Base-by-base conservation (phyloP, 257 asterid genomes). In the Verbascum thapsus region DNA sequence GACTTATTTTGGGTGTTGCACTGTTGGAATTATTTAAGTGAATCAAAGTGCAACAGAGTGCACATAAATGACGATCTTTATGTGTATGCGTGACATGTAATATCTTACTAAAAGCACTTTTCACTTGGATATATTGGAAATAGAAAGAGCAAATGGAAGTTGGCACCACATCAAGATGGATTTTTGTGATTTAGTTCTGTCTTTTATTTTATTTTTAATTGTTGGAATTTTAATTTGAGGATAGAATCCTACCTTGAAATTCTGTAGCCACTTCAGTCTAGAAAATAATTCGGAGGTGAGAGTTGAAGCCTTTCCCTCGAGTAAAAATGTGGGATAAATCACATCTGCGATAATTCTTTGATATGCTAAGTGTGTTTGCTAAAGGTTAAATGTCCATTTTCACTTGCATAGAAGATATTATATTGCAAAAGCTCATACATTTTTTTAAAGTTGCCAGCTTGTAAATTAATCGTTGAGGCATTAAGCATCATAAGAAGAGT, bases 231-330 rank as follows among this genome's bases (percentile, higher is more conserved):
- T 44, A 16, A 45, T 43, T 5, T 64, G 53, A 44, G 54, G 26
- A 42, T 47, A 30, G 13, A 17, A n/a, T n/a, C 30, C 42, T 61
- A 42, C 51, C 58, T 60, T 37, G 55, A 53, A 16, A 54, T 53
- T 43, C 44, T 47, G 7, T 58, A 59, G 50, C 8, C 53, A 64
- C 73, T 58, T 30, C 3, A 43, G 38, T 58, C 62, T 51, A 71
- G 52, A 48, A 68, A 64, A 56, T 61, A 52, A 66, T 51, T 40
- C 48, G 10, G 67, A 64, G 38, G 26, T 26, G 32, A 61, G 61
- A 48, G 66, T 38, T 51, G 15, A 32, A 52, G 39, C 43, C 42
- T 32, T 77, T 16, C 63, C 63, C 38, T 50, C 17, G 35, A 57
- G 20, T 32, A 42, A 23, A n/a, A n/a, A n/a, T n/a, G n/a, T n/a